phyloP scores from a whole-genome alignment of 345 rosid species.

The Salix viminalis region DNA sequence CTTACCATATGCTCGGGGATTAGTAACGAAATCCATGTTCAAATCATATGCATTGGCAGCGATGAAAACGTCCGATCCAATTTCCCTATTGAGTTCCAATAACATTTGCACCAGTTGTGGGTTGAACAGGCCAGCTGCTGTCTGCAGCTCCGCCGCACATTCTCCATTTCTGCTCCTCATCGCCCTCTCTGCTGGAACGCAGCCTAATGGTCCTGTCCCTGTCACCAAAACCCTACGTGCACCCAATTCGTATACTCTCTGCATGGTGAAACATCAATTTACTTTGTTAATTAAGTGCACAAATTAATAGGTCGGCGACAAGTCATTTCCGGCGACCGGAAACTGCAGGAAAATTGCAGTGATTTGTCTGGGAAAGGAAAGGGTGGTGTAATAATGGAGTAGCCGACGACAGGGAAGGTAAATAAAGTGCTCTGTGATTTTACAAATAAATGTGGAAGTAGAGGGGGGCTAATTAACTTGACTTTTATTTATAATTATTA shows the following conservation, averaged over 20 bases:
- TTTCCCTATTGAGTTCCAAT: slow-evolving; percentile 40
- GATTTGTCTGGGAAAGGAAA: too few species aligned
- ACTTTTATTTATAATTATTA: too few species aligned
- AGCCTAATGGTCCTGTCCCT: slow-evolving; percentile 80
- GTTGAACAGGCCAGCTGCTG: slow-evolving; percentile 58
- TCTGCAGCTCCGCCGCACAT: slow-evolving; percentile 50
- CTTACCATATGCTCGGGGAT: slow-evolving; percentile 67
- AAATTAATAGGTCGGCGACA: too few species aligned
- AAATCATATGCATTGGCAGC: slow-evolving; percentile 49
- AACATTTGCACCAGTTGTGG: slow-evolving; percentile 57
- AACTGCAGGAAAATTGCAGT: too few species aligned
- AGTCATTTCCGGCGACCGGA: too few species aligned
- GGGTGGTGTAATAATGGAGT: too few species aligned
- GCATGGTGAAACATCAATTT: not conserved
- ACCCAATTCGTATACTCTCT: slow-evolving; percentile 62
- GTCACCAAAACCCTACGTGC: slow-evolving; percentile 82
- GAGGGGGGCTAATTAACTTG: too few species aligned
- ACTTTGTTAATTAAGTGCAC: not conserved
- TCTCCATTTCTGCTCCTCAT: slow-evolving; percentile 49
- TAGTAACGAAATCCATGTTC: slow-evolving; percentile 50
- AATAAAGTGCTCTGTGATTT: too few species aligned
- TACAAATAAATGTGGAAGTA: too few species aligned
- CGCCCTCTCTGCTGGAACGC: slow-evolving; percentile 72
- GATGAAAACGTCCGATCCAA: slow-evolving; percentile 52
- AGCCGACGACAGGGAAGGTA: too few species aligned